Conservation (phyloP, 345 rosid genomes). For the Abelmoschus esculentus region DNA sequence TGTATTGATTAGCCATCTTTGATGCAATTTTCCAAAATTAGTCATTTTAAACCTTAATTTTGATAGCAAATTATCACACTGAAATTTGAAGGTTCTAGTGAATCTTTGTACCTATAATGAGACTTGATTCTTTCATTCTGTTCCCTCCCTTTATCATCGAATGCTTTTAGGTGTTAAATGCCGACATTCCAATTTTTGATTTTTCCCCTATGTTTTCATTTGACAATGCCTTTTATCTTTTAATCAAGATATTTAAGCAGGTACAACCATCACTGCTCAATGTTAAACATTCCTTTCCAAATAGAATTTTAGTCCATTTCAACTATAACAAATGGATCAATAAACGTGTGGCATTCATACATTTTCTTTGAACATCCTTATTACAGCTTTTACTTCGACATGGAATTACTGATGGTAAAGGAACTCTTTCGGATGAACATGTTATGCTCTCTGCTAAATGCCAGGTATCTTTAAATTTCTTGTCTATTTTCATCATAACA, state of each 20-base stretch:
- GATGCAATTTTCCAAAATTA: not conserved
- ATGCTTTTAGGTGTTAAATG: not conserved
- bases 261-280: not conserved
- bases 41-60: not conserved
- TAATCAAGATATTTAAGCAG: too few species aligned
- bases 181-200: not conserved
- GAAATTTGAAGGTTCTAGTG: not conserved
- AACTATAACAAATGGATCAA: not conserved
- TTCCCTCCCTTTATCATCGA: not conserved
- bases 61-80: not conserved
- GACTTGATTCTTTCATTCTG: not conserved
- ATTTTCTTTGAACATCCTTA: constrained; percentile 5
- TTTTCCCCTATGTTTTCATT: not conserved
- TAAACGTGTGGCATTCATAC: not conserved
- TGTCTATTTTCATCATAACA: not conserved
- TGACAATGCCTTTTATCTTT: not conserved
- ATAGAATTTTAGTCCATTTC: not conserved
- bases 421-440: constrained; percentile 71
- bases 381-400: constrained; percentile 61
- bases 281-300: not conserved
- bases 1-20: not conserved
- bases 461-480: constrained; percentile 37
- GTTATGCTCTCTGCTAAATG: constrained; percentile 92
- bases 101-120: not conserved
- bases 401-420: constrained; percentile 47